Evolutionary conservation across 2,329 filamentous ascomycete species (phyloP).

Genomic region (Exophiala spinifera): DNA sequence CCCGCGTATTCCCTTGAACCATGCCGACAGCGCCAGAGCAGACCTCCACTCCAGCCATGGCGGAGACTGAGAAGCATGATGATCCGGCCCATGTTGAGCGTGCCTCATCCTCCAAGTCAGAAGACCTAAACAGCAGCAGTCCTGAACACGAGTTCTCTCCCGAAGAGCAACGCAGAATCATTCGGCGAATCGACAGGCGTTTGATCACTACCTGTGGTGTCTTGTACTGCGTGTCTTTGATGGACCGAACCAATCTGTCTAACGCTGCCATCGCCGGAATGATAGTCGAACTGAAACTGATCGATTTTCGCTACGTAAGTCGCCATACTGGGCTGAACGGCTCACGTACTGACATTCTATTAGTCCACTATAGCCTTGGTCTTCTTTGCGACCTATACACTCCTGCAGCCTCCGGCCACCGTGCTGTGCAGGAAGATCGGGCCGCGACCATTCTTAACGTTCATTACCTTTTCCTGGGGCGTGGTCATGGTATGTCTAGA

Average conservation of each 20-base stretch:
- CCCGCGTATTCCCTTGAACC: no score
- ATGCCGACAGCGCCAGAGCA: background rate
- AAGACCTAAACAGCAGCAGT: background rate
- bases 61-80: background rate
- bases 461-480: constrained; percentile 40
- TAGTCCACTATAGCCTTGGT: constrained; percentile 44
- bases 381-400: constrained; percentile 70
- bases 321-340: background rate
- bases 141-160: constrained; percentile 46
- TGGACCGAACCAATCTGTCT: constrained; percentile 77
- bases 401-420: constrained; percentile 69
- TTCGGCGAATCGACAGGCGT: constrained; percentile 65
- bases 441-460: constrained; percentile 32
- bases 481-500: constrained; percentile 36
- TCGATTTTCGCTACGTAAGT: constrained; percentile 29
- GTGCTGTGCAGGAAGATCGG: constrained; percentile 65
- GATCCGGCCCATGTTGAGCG: background rate
- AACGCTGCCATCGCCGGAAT: constrained; percentile 66
- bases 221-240: constrained; percentile 72
- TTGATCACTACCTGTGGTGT: constrained; percentile 60
- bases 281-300: constrained; percentile 32
- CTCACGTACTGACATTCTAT: background rate
- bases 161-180: constrained; percentile 65
- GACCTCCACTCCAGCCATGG: no score
- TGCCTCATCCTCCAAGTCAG: background rate